Evolutionary conservation across 106 monocot species (phyloP).

Genomic region (Dendrobium chrysotoxum): DNA sequence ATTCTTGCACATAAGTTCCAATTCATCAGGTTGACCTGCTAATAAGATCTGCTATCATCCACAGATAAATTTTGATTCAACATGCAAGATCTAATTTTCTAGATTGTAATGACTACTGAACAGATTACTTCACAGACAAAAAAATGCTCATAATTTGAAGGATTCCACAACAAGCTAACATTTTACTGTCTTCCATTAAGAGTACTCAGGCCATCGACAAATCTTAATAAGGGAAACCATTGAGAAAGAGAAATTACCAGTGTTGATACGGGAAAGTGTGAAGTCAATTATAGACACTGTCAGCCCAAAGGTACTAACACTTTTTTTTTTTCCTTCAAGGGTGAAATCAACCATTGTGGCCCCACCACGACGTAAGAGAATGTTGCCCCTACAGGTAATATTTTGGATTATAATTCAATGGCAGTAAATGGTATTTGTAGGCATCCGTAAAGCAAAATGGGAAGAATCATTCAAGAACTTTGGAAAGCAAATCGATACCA

Average conservation of each 20-base stretch:
- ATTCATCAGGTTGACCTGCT: too few relatives aligned
- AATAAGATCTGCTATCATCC: too few relatives aligned
- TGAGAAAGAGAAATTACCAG: constrained; percentile 38
- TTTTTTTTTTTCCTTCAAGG: constrained; percentile 59
- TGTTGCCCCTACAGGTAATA: constrained; percentile 74
- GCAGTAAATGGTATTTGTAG: neutral
- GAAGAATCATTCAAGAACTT: neutral
- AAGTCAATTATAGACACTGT: constrained; percentile 86
- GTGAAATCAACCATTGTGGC: constrained; percentile 31
- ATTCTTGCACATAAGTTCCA: too few relatives aligned
- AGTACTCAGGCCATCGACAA: neutral
- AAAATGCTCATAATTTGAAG: neutral
- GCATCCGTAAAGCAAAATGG: constrained; percentile 11
- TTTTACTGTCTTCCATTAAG: too few relatives aligned
- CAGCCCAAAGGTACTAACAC: constrained; percentile 60
- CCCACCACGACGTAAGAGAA: constrained; percentile 63
- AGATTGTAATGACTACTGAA: neutral
- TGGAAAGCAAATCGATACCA: constrained; percentile 32
- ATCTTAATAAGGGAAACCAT: neutral
- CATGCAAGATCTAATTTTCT: neutral
- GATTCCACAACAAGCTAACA: neutral
- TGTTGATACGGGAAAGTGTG: constrained; percentile 89
- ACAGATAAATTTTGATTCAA: too few relatives aligned
- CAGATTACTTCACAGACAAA: neutral
- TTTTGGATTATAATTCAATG: neutral